Conservation (phyloP, 1,139 yeast species). For the Lodderomyces parapsilosis region DNA sequence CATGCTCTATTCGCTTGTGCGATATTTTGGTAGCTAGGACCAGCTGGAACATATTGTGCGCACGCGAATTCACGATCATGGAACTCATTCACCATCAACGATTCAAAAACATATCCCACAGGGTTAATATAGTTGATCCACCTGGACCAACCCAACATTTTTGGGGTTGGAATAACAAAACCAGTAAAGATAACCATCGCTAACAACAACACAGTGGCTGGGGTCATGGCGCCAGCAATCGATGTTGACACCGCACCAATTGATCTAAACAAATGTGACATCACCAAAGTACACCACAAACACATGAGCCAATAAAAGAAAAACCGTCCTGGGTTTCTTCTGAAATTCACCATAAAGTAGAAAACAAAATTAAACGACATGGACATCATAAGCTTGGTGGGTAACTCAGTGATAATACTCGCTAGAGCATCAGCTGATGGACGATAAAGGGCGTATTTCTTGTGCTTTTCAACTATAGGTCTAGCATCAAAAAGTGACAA, state of each 20-base stretch:
- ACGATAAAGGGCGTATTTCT: constrained; percentile 60
- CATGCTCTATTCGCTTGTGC: constrained; percentile 47
- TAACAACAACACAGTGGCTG: constrained; percentile 56
- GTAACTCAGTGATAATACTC: constrained; percentile 56
- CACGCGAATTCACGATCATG: constrained; percentile 52
- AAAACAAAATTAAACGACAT: constrained; percentile 46
- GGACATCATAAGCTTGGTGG: constrained; percentile 50
- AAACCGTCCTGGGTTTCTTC: constrained; percentile 58
- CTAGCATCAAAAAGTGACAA: constrained; percentile 56
- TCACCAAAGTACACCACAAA: constrained; percentile 46
- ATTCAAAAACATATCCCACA: constrained; percentile 54
- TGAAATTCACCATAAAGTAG: constrained; percentile 58
- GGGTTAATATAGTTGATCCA: constrained; percentile 64
- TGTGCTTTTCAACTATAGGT: constrained; percentile 61
- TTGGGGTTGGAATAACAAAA: constrained; percentile 54
- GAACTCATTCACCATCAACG: constrained; percentile 54
- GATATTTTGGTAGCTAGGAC: constrained; percentile 30
- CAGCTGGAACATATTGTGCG: constrained; percentile 45
- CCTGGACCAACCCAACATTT: constrained; percentile 62
- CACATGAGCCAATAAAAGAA: constrained; percentile 50
- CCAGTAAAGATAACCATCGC: constrained; percentile 59
- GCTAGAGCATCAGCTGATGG: constrained; percentile 67
- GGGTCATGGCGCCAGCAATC: constrained; percentile 59
- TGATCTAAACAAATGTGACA: constrained; percentile 59
- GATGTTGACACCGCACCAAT: constrained; percentile 58